These are phyloP conservation scores for Yarrowia galli DNA, from an alignment of 1,139 yeast genomes.

Conservation along the genomic window DNA sequence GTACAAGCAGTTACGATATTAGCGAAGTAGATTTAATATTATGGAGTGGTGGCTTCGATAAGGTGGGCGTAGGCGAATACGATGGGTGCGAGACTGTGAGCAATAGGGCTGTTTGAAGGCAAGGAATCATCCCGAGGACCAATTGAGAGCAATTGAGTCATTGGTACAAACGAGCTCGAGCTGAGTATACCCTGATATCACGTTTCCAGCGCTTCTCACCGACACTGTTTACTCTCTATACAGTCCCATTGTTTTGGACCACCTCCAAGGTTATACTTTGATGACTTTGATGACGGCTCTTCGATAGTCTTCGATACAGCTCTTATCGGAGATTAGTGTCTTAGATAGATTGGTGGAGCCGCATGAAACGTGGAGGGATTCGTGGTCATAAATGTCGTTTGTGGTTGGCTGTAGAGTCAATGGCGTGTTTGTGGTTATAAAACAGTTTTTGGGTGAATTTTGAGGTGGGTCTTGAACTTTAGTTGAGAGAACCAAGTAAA, in stretches of 20 bases:
- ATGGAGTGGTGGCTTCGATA: background rate
- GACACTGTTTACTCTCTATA: background rate
- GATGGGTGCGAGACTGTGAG: background rate
- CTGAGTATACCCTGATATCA: background rate
- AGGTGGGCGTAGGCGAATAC: background rate
- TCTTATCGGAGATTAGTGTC: slow-evolving; percentile 25
- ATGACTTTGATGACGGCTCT: slow-evolving; percentile 13
- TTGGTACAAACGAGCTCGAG: background rate
- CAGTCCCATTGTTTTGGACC: background rate
- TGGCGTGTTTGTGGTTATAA: too few species aligned
- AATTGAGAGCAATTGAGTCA: background rate
- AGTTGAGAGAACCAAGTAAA: background rate
- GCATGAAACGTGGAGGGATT: background rate
- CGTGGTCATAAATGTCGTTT: background rate
- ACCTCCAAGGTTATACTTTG: slow-evolving; percentile 12
- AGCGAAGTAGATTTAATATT: background rate
- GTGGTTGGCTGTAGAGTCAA: too few species aligned
- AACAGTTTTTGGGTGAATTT: background rate
- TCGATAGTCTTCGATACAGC: background rate
- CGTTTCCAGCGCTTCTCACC: background rate
- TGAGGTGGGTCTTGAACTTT: background rate
- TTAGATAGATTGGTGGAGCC: slow-evolving; percentile 1
- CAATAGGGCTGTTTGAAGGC: too few species aligned
- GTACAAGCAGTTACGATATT: too few species aligned
- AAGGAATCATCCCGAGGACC: background rate